Evolutionary conservation across 2,329 filamentous ascomycete species (phyloP).

Genomic region (Alternaria ethzedia): DNA sequence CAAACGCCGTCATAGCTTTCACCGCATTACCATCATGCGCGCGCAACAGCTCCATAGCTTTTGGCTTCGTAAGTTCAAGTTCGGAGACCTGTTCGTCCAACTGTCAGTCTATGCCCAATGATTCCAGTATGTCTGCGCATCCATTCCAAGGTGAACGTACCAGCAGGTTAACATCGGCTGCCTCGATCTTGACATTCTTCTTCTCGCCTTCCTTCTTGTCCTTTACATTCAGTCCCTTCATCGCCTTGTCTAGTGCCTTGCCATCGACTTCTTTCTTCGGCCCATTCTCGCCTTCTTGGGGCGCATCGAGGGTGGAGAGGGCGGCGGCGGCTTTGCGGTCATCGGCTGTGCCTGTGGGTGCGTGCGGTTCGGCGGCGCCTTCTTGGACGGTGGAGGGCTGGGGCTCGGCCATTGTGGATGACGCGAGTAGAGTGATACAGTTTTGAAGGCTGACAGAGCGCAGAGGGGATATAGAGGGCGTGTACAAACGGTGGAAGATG

Average conservation of each 20-base stretch:
- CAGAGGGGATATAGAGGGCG: neutral
- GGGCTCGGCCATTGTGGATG: constrained; percentile 63
- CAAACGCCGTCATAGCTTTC: constrained; percentile 69
- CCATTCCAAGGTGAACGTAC: constrained; percentile 55
- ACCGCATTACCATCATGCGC: constrained; percentile 73
- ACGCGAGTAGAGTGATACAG: neutral
- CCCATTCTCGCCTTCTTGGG: constrained; percentile 56
- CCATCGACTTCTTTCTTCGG: constrained; percentile 68
- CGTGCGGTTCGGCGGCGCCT: constrained; percentile 60
- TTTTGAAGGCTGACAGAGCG: neutral
- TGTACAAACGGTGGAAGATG: neutral
- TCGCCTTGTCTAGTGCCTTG: constrained; percentile 74
- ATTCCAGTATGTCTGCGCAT: neutral
- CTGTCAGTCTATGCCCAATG: constrained; percentile 3
- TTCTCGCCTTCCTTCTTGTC: constrained; percentile 50
- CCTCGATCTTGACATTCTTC: constrained; percentile 72
- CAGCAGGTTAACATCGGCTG: constrained; percentile 72
- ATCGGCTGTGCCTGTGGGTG: constrained; percentile 66
- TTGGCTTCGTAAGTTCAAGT: constrained; percentile 72
- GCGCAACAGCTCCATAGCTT: constrained; percentile 77
- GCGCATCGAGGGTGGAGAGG: constrained; percentile 70
- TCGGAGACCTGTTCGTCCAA: constrained; percentile 60
- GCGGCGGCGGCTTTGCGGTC: constrained; percentile 79
- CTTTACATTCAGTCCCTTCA: constrained; percentile 65
- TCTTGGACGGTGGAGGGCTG: constrained; percentile 66